Evolutionary conservation across 2,329 filamentous ascomycete genomes (phyloP).

Genomic region (Tolypocladium cylindrosporum): DNA sequence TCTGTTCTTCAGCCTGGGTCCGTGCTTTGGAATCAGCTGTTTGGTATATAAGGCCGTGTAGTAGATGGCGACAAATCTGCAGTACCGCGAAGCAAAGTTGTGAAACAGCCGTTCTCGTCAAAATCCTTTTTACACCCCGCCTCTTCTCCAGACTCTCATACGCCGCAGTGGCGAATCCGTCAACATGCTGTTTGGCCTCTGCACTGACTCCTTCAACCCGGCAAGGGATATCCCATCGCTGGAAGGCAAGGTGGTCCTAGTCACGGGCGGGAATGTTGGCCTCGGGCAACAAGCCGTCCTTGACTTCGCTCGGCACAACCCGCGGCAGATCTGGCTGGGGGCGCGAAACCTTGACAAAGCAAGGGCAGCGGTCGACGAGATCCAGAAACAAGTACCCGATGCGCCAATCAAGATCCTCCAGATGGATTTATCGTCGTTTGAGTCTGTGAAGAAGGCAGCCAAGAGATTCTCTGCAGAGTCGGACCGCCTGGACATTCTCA

Average conservation of each 20-base stretch:
- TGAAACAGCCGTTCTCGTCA: too few relatives aligned
- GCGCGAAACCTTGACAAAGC: conserved; percentile 26
- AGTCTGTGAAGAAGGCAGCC: conserved; percentile 30
- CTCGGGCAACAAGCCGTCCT: conserved; percentile 48
- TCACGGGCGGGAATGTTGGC: conserved; percentile 77
- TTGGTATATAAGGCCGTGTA: too few relatives aligned
- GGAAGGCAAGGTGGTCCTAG: conserved; percentile 65
- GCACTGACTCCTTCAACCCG: conserved; percentile 6
- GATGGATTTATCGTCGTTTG: conserved; percentile 34
- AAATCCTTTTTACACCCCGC: too few relatives aligned
- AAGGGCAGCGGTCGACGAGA: conserved; percentile 24
- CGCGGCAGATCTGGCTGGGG: conserved; percentile 12
- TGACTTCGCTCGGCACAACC: conserved; percentile 10
- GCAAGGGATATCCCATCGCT: conserved; percentile 45
- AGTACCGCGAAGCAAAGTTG: too few relatives aligned
- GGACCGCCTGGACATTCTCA: conserved; percentile 30
- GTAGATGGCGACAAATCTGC: too few relatives aligned
- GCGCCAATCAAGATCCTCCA: conserved; percentile 21
- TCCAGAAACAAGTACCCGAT: conserved; percentile 15
- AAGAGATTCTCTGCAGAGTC: conserved; percentile 21
- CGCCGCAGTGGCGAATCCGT: too few relatives aligned
- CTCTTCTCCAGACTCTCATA: too few relatives aligned
- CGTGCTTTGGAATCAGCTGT: too few relatives aligned
- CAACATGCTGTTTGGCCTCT: not conserved
- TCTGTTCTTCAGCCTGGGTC: too few relatives aligned